phyloP scores from a whole-genome alignment of 768 basidiomycete genomes.

The Russula abietina region DNA sequence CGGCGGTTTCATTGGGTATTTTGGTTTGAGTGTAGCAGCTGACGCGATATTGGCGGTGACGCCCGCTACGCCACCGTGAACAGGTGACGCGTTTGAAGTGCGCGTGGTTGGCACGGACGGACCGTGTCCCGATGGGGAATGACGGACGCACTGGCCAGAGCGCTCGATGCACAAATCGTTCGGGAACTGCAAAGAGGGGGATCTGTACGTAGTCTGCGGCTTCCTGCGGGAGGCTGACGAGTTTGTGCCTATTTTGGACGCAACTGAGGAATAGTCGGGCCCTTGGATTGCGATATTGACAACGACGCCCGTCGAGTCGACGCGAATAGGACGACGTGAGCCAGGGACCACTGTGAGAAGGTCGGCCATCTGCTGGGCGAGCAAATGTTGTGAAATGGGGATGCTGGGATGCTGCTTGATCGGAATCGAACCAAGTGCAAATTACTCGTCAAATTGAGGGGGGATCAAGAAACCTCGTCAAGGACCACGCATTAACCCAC shows the following conservation, averaged over 20 bases:
- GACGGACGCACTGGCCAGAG: constrained; percentile 16
- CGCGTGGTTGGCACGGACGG: constrained; percentile 6
- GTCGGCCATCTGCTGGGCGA: constrained; percentile 15
- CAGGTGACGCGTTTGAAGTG: constrained; percentile 11
- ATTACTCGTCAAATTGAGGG: neutral
- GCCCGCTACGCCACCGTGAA: neutral
- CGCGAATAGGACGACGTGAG: constrained; percentile 25
- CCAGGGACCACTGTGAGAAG: constrained; percentile 21
- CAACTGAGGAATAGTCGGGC: constrained; percentile 8
- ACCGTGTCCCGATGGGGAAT: constrained; percentile 12
- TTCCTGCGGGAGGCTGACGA: constrained; percentile 21
- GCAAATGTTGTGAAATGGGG: neutral
- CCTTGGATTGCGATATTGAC: constrained; percentile 19
- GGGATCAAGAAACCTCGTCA: neutral
- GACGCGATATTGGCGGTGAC: neutral
- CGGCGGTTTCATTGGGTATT: constrained; percentile 21
- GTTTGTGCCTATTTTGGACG: constrained; percentile 17
- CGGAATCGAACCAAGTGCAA: neutral
- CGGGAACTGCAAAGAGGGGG: constrained; percentile 22
- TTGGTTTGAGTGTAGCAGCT: neutral
- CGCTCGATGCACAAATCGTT: constrained; percentile 23
- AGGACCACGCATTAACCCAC: neutral
- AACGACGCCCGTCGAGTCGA: constrained; percentile 21
- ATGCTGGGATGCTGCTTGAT: neutral
- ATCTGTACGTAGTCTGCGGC: constrained; percentile 24